A percentile compares a stretch with the other conserved stretches of the same genome.
phyloP scores from a whole-genome alignment of 768 basidiomycete species.

The Lentinula lateritia region DNA sequence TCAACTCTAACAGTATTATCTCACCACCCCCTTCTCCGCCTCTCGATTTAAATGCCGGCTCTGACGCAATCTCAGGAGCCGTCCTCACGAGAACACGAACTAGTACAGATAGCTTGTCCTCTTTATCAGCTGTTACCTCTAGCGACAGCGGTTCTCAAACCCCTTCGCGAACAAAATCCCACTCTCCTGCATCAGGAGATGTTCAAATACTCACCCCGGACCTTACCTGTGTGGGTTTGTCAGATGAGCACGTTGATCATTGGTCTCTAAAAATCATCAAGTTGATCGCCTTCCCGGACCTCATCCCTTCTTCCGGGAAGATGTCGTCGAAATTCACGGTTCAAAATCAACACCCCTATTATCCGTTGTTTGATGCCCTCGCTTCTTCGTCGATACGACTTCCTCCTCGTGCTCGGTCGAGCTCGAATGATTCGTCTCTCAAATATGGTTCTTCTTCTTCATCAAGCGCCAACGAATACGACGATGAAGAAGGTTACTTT shows the following conservation, averaged over 20 bases:
- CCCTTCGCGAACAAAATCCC: conserved; percentile 29
- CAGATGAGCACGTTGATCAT: conserved; percentile 59
- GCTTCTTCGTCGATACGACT: background rate
- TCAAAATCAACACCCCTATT: background rate
- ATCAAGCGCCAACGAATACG: conserved; percentile 15
- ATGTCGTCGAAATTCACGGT: background rate
- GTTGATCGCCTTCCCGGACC: conserved; percentile 70
- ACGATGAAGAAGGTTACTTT: conserved; percentile 54
- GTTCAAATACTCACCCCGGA: conserved; percentile 65
- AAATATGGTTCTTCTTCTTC: conserved; percentile 5
- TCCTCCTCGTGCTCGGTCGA: background rate
- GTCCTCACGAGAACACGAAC: conserved; percentile 45
- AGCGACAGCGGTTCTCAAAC: conserved; percentile 6
- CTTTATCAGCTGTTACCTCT: background rate
- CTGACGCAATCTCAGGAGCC: conserved; percentile 20
- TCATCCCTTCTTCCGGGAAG: conserved; percentile 36
- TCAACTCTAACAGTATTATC: conserved; percentile 24
- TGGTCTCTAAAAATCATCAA: conserved; percentile 79
- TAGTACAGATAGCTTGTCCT: conserved; percentile 23
- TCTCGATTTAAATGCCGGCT: conserved; percentile 7
- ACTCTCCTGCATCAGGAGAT: conserved; percentile 51
- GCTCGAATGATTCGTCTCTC: conserved; percentile 1
- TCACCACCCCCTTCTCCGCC: conserved; percentile 16
- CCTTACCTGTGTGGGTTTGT: conserved; percentile 71
- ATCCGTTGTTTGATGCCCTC: background rate